Percentiles rank a stretch among this genome's conserved stretches.
Conservation (phyloP, 2,329 filamentous ascomycete genomes). For the Amylocarpus encephaloides region DNA sequence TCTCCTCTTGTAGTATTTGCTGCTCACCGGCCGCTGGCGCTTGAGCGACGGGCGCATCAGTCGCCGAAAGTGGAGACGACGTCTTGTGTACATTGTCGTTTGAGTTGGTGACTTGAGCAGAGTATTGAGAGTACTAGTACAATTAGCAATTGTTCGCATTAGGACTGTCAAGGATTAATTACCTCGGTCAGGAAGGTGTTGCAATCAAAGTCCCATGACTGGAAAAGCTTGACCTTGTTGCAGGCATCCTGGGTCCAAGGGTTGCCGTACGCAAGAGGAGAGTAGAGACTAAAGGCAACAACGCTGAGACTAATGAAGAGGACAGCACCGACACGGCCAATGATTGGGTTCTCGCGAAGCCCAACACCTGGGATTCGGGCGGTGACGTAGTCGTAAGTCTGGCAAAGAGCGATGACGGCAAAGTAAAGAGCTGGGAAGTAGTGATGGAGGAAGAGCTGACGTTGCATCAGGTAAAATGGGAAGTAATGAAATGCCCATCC, state of each 20-base stretch:
- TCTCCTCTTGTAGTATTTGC: slow-evolving; percentile 25
- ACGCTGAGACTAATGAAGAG: slow-evolving; percentile 69
- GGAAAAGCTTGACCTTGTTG: slow-evolving; percentile 77
- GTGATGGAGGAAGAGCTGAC: slow-evolving; percentile 96
- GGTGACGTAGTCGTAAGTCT: slow-evolving; percentile 80
- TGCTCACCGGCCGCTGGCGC: slow-evolving; percentile 20
- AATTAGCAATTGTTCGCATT: slow-evolving; percentile 8
- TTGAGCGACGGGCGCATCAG: slow-evolving; percentile 23
- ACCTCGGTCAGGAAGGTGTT: slow-evolving; percentile 84
- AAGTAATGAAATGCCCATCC: slow-evolving; percentile 99
- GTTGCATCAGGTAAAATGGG: slow-evolving; percentile 96
- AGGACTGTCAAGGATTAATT: slow-evolving; percentile 43
- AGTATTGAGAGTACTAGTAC: slow-evolving; percentile 33
- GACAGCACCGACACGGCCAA: slow-evolving; percentile 70
- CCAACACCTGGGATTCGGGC: slow-evolving; percentile 65
- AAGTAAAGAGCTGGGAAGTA: slow-evolving; percentile 98
- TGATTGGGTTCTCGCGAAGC: slow-evolving; percentile 60
- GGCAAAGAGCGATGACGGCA: slow-evolving; percentile 80
- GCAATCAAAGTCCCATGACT: slow-evolving; percentile 96
- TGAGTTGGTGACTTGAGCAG: slow-evolving; percentile 21
- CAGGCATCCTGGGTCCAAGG: slow-evolving; percentile 88
- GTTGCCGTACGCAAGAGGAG: slow-evolving; percentile 88
- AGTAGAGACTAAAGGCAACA: slow-evolving; percentile 74
- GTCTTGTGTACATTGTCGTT: slow-evolving; percentile 28
- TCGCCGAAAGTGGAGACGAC: slow-evolving; percentile 24